Conservation (phyloP, 75 land plant genomes). For the Cupressus sempervirens region DNA sequence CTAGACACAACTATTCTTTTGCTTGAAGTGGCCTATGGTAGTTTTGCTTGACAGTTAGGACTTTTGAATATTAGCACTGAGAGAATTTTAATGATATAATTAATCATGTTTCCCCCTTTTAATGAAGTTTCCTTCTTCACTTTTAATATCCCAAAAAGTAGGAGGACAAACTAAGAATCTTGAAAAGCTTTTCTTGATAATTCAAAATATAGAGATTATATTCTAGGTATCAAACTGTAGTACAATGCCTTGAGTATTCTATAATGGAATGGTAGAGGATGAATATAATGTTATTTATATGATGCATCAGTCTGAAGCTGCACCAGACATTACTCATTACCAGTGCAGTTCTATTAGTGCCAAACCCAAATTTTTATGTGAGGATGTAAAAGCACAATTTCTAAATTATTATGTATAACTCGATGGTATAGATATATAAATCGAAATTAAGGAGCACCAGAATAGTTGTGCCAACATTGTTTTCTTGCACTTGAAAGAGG, state of each 20-base stretch:
- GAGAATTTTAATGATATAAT: too few species aligned
- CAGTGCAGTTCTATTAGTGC: neutral
- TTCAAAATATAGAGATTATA: neutral
- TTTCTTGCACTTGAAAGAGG: neutral
- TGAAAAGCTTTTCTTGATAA: too few species aligned
- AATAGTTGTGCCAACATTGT: neutral
- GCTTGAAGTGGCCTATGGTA: too few species aligned
- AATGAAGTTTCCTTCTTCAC: too few species aligned
- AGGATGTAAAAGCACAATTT: neutral
- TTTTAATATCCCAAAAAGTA: too few species aligned
- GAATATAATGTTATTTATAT: neutral
- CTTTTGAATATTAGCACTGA: too few species aligned
- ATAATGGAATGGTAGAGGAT: neutral
- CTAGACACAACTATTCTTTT: too few species aligned
- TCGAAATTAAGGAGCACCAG: neutral
- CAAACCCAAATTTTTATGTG: neutral
- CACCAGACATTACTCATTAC: neutral
- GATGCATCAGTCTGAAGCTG: neutral
- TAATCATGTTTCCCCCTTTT: too few species aligned
- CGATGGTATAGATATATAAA: too few species aligned
- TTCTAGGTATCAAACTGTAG: neutral
- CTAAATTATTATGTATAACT: too few species aligned
- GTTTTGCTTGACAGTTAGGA: too few species aligned
- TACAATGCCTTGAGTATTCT: neutral
- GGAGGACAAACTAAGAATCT: neutral